A percentile compares a stretch with the other conserved stretches of the same genome.
Conservation (phyloP, 1,284 basidiomycete genomes). For the Irpex sp. region DNA sequence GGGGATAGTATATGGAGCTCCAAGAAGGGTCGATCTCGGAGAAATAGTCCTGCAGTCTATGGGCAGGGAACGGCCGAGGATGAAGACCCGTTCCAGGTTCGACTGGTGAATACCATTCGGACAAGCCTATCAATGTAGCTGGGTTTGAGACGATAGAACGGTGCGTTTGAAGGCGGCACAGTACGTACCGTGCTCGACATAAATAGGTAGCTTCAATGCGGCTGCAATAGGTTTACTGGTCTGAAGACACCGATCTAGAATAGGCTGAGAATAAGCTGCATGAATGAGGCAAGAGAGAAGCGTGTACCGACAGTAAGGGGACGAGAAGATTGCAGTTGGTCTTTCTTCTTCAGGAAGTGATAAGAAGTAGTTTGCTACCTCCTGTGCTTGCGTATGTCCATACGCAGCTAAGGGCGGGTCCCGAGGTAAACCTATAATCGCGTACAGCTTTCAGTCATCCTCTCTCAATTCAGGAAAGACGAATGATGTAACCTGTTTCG, state of each 20-base stretch:
- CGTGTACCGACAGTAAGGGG: conserved; percentile 64
- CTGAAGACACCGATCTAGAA: conserved; percentile 78
- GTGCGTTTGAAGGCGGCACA: not conserved
- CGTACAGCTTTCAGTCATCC: not conserved
- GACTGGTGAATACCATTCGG: conserved; percentile 84
- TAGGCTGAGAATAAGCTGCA: not conserved
- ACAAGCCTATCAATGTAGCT: conserved; percentile 47
- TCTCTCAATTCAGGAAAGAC: not conserved
- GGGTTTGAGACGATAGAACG: not conserved
- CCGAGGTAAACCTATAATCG: conserved; percentile 44
- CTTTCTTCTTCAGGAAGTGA: conserved; percentile 63
- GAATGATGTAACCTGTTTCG: conserved; percentile 45
- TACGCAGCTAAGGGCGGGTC: conserved; percentile 79
- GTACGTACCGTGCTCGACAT: conserved; percentile 67
- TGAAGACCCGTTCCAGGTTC: conserved; percentile 65
- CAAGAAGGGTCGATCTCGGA: conserved; percentile 59
- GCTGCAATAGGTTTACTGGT: conserved; percentile 65
- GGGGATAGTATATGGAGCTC: conserved; percentile 65
- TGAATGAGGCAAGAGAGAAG: not conserved
- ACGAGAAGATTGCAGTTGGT: conserved; percentile 78
- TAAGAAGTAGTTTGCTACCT: conserved; percentile 63
- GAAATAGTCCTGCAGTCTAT: conserved; percentile 49
- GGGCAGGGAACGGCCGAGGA: conserved; percentile 59
- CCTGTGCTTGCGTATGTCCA: conserved; percentile 75
- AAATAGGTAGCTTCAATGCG: conserved; percentile 64